Evolutionary conservation across 2,329 filamentous ascomycete genomes (phyloP), one percentile per base, ranked within the genome.

Genomic region (Neodidymelliopsis sp.): DNA sequence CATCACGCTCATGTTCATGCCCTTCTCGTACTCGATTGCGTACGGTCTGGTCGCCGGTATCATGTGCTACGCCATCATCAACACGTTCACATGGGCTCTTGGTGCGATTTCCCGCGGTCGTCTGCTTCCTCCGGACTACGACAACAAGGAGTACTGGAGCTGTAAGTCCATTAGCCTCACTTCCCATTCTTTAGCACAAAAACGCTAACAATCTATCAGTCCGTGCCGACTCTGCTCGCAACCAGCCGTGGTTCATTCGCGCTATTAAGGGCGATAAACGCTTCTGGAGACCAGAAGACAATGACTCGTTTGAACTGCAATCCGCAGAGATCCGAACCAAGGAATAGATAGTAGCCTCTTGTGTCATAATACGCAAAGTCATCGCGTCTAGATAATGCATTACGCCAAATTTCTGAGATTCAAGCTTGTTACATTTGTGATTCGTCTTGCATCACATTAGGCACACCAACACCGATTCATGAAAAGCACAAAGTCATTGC

Each of bases 11-110:
- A 84, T 86, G 55, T 77, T 92, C 56, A 95, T 95, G 91, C 90
- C 91, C 0, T 94, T 95, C 75, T 91, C 89, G 1, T 96, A 94
- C 77, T 90, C 86, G 23, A 94, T 95, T 63, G 89, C 91, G 4
- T 89, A 95, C 67, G 91, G 91, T 34, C 80, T 96, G 10, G 94
- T 95, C 58, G 89, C 83, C 2, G 89, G 90, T 33, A 88, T 95
- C 63, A 79, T 87, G 62, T 84, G 84, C 31, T 95, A 94, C 72
- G 86, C 87, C 39, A 69, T 88, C 55, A 80, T 95, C 71, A 95
- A 96, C 74, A 82, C 79, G 0, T 65, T 81, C 10, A 85, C 89
- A 5, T 92, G 62, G 62, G 54, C 51, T n/a, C 28, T 65, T 18
- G 59, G 44, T 13, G 28, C 34, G 18, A 42, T 65, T 25, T 55